Percentiles rank a stretch among this genome's conserved stretches.
phyloP scores from a whole-genome alignment of 805 yeast genomes.

The Cyberlindnera euphorbiae region DNA sequence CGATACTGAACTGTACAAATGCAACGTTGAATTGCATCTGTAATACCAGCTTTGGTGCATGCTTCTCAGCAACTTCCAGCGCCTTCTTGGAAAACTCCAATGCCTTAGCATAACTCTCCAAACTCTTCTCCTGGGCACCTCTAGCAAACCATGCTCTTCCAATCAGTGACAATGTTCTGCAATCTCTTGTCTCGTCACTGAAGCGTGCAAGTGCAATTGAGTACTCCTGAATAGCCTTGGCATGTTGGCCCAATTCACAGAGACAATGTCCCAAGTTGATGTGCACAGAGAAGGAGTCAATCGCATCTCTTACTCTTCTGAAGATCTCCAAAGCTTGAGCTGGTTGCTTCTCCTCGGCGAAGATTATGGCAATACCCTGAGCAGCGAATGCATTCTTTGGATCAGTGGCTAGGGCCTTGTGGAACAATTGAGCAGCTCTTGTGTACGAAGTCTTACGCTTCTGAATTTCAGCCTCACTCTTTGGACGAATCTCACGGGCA shows the following conservation, averaged over 20 bases:
- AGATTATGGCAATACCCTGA: conserved; percentile 91
- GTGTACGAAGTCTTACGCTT: conserved; percentile 70
- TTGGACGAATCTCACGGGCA: conserved; percentile 68
- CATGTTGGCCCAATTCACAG: conserved; percentile 73
- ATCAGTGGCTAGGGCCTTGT: conserved; percentile 83
- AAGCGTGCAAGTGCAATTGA: conserved; percentile 71
- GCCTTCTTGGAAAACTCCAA: conserved; percentile 62
- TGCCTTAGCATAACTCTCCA: conserved; percentile 55
- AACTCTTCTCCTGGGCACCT: conserved; percentile 62
- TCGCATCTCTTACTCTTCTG: conserved; percentile 83
- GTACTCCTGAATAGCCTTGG: conserved; percentile 85
- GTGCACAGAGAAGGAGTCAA: conserved; percentile 77
- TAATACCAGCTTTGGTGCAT: conserved; percentile 34
- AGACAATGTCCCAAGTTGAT: conserved; percentile 86
- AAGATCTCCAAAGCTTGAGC: conserved; percentile 80
- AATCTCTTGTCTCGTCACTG: conserved; percentile 53
- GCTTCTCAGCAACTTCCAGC: conserved; percentile 29
- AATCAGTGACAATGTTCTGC: conserved; percentile 62
- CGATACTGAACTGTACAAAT: conserved; percentile 78
- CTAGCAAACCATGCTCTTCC: conserved; percentile 88
- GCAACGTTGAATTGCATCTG: conserved; percentile 75
- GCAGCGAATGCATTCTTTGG: conserved; percentile 91
- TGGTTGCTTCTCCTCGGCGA: conserved; percentile 76
- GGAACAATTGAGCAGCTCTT: conserved; percentile 88
- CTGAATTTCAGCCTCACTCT: conserved; percentile 42